A percentile compares a stretch with the other conserved stretches of the same genome.
phyloP scores from a whole-genome alignment of 768 basidiomycete genomes.

The Pulveroboletus sp. region DNA sequence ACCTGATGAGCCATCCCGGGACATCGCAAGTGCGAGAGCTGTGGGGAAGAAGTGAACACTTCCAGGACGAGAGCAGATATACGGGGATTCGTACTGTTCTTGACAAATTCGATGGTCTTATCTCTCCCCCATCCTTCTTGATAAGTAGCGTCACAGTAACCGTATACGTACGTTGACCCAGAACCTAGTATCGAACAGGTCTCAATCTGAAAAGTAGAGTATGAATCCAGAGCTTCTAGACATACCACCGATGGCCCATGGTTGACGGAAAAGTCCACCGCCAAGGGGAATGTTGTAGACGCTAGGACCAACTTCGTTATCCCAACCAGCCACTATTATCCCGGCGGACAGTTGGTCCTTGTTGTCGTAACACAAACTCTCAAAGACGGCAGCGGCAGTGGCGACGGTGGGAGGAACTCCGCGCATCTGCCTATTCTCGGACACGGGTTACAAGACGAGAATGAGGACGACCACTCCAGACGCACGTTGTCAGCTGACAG shows the following conservation, averaged over 20 bases:
- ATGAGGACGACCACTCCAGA: conserved; percentile 4
- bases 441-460: not conserved
- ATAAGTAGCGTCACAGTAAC: conserved; percentile 98
- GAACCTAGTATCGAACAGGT: conserved; percentile 50
- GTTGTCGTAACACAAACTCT: conserved; percentile 87
- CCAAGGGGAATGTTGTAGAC: conserved; percentile 98
- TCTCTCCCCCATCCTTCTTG: conserved; percentile 87
- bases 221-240: not conserved
- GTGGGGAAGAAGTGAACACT: conserved; percentile 8
- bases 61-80: not conserved
- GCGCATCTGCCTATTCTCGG: conserved; percentile 43
- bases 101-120: conserved; percentile 90
- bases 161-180: conserved; percentile 97
- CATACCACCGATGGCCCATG: conserved; percentile 97
- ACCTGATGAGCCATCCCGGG: conserved; percentile 95
- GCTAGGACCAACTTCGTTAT: conserved; percentile 81
- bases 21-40: conserved; percentile 96
- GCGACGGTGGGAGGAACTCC: conserved; percentile 74
- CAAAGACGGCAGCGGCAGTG: conserved; percentile 77
- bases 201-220: not conserved
- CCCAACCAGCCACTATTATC: conserved; percentile 98
- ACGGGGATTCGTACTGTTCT: conserved; percentile 76
- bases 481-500: conserved; percentile 71
- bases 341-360: conserved; percentile 87
- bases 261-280: conserved; percentile 93